Evolutionary conservation across 1,284 basidiomycete genomes (phyloP).

Genomic region (Prillingera fragicola): DNA sequence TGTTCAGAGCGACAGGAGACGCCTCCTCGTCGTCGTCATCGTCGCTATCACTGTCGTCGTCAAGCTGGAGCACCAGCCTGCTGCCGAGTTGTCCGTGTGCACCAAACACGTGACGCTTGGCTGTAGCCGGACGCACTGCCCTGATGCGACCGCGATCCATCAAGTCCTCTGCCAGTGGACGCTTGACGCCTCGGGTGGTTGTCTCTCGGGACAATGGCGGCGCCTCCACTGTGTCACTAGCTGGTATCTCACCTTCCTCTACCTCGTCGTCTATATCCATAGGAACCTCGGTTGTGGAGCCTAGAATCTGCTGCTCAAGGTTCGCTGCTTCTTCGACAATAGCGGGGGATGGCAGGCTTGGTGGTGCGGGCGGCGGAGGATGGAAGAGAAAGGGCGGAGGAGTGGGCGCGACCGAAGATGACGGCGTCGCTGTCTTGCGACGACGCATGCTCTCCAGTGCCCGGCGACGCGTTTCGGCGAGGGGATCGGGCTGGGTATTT

Average conservation of each 20-base stretch:
- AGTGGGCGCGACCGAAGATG: neutral
- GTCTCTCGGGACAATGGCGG: too few relatives aligned
- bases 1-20: neutral
- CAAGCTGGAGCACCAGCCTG: constrained; percentile 24
- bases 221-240: too few relatives aligned
- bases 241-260: constrained; percentile 40
- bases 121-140: constrained; percentile 3
- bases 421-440: constrained; percentile 3
- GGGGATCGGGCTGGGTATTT: constrained; percentile 10
- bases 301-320: constrained; percentile 31
- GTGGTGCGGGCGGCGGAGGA: neutral
- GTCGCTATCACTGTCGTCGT: constrained; percentile 22
- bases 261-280: constrained; percentile 27
- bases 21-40: constrained; percentile 17
- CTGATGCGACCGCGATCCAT: constrained; percentile 25
- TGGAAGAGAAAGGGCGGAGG: neutral
- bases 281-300: constrained; percentile 11
- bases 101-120: constrained; percentile 27
- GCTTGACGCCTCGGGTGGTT: constrained; percentile 32
- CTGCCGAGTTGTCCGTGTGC: constrained; percentile 14
- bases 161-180: constrained; percentile 38
- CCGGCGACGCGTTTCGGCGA: constrained; percentile 31
- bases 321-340: constrained; percentile 30
- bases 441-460: constrained; percentile 32
- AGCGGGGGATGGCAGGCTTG: neutral